Base-by-base conservation (phyloP, 305 asterid genomes). In the Solanum hybrid region DNA sequence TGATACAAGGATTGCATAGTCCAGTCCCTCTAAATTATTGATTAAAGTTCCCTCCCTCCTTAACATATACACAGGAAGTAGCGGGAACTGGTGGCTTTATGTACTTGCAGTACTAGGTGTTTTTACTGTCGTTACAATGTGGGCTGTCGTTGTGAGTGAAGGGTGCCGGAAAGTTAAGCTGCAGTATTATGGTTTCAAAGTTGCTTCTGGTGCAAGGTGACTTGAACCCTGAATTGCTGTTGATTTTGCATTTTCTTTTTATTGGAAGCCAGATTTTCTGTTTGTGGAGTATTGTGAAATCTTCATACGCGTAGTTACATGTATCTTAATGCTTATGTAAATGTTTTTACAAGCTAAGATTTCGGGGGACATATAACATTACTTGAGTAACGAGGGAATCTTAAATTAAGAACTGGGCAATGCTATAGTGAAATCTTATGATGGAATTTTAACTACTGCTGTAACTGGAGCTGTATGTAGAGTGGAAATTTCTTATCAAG, bases 141-240 rank as follows among this genome's bases (percentile, higher is more conserved):
- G 97, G 98, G 99, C 99, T 1, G 98, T 97, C 33, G 92, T 97
- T 32, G 96, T 97, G 73, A 97, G 99, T 31, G 99, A 97, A 94
- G 98, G 99, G 90, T 97, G 98, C 95, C 94, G 99, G 95, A 97
- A 97, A 93, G 94, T 97, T 92, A 96, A 96, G 95, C 95, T 97
- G 94, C 99, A 96, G 90, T 97, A 97, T 92, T 97, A 97, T 89
- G 99, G 99, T 90, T 97, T 97, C 93, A 97, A 95, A 94, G 98
- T 97, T 90, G 98, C 99, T 91, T 97, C 99, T 89, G 94, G 97
- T 87, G 90, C 98, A 92, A 96, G 99, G 99, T 97, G 90, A 92
- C 90, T 36, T 86, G 4, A 32, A 17, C 37, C n/a, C 86, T 86
- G 80, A 34, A 76, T 33, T 89, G 61, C 89, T 87, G n/a, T 39